phyloP scores from a whole-genome alignment of 106 monocot species.

The Acanthochlamys bracteata region DNA sequence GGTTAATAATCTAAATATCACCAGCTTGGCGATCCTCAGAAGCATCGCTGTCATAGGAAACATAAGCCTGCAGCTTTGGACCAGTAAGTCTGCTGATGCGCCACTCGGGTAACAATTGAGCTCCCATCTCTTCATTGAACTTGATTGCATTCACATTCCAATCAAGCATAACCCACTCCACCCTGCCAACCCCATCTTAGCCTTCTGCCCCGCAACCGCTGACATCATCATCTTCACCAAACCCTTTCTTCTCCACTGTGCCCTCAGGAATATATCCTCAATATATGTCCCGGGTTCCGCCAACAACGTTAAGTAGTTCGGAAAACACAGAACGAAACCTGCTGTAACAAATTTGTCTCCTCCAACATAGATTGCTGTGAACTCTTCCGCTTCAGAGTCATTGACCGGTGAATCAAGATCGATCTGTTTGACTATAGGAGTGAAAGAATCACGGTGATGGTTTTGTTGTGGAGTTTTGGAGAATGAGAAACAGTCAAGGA shows the following conservation, averaged over 20 bases:
- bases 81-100: constrained; percentile 73
- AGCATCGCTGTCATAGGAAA: not conserved
- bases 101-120: constrained; percentile 67
- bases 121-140: constrained; percentile 87
- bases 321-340: constrained; percentile 85
- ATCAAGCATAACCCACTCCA: constrained; percentile 88
- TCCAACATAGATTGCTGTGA: constrained; percentile 28
- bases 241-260: constrained; percentile 63
- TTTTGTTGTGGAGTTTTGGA: constrained; percentile 41
- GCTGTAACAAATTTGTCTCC: constrained; percentile 23
- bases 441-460: constrained; percentile 4
- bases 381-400: constrained; percentile 40
- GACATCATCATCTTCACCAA: constrained; percentile 78
- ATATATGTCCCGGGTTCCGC: constrained; percentile 71
- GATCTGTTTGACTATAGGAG: constrained; percentile 26
- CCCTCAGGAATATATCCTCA: constrained; percentile 83
- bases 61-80: constrained; percentile 26
- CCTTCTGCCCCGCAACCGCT: constrained; percentile 66
- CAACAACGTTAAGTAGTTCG: constrained; percentile 78
- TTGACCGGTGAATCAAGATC: constrained; percentile 21
- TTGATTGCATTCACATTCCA: constrained; percentile 74
- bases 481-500: constrained; percentile 93
- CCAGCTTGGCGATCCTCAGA: not conserved
- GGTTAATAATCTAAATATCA: not conserved
- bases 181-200: constrained; percentile 64